phyloP scores from a whole-genome alignment of 176 grass and related monocot genomes.

The Musa schizocarpa region DNA sequence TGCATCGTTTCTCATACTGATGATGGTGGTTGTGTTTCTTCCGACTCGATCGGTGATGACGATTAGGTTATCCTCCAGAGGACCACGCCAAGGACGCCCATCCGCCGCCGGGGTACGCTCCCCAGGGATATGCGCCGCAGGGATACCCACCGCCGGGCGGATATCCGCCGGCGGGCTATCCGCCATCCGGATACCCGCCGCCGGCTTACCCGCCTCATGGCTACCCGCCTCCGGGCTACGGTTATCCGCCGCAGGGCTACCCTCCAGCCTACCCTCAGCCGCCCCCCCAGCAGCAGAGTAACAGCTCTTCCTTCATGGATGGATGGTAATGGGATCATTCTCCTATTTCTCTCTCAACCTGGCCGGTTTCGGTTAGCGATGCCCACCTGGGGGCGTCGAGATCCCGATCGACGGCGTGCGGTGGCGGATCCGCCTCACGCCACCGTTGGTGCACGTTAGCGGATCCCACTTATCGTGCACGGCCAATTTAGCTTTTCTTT shows the following conservation, averaged over 20 bases:
- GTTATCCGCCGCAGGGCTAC: neutral
- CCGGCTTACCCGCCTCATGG: neutral
- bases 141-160: neutral
- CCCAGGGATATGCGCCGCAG: constrained; percentile 16
- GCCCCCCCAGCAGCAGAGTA: constrained; percentile 18
- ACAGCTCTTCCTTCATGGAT: constrained; percentile 34
- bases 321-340: constrained; percentile 25
- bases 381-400: no score
- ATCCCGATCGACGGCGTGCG: no score
- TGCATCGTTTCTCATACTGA: constrained; percentile 1
- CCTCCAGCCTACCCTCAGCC: constrained; percentile 26
- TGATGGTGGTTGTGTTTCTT: neutral
- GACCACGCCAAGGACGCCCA: constrained; percentile 28
- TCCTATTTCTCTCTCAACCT: neutral
- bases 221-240: neutral
- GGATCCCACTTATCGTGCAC: no score
- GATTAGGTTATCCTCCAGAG: constrained; percentile 29
- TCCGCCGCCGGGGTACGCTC: constrained; percentile 23
- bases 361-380: no score
- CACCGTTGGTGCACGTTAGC: no score
- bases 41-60: neutral
- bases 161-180: constrained; percentile 1
- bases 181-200: neutral
- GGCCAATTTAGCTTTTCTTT: no score
- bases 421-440: no score